phyloP scores from a whole-genome alignment of 805 yeast genomes.

The Groenewaldozyma tartarivorans region DNA sequence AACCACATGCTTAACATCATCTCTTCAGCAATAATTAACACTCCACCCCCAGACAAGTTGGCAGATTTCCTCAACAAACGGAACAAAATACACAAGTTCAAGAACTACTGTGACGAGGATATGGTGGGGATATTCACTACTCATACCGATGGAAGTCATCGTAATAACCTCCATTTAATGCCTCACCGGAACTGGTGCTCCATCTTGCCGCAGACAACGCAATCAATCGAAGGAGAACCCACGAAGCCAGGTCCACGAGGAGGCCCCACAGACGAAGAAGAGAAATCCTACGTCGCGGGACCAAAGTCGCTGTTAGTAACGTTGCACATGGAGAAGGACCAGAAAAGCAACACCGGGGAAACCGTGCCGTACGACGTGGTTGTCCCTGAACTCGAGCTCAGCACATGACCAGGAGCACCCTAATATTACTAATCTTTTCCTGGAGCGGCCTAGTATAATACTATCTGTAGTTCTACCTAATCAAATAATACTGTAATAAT shows the following conservation, averaged over 20 bases:
- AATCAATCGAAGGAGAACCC: constrained; percentile 3
- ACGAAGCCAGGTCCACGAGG: constrained; percentile 11
- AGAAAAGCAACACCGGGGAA: constrained; percentile 35
- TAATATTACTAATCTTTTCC: no score
- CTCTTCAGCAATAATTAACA: constrained; percentile 82
- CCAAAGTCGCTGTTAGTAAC: constrained; percentile 49
- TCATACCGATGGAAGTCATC: constrained; percentile 45
- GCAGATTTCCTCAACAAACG: constrained; percentile 63
- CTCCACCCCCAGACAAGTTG: constrained; percentile 89
- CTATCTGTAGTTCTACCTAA: no score
- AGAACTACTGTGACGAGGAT: constrained; percentile 59
- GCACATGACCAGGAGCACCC: no score
- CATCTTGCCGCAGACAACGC: constrained; percentile 18
- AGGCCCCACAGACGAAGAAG: constrained; percentile 7
- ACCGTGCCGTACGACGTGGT: constrained; percentile 60
- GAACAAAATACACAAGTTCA: constrained; percentile 55
- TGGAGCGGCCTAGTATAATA: no score
- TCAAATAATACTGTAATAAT: no score
- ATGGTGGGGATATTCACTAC: constrained; percentile 59
- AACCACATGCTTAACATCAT: constrained; percentile 61
- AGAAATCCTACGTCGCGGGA: constrained; percentile 11
- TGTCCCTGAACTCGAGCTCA: constrained; percentile 59
- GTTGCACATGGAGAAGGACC: constrained; percentile 63
- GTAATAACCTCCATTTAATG: constrained; percentile 43
- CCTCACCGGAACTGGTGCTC: constrained; percentile 51